Percentiles rank a stretch among this genome's conserved stretches.
Conservation (phyloP, 768 basidiomycete species). For the Lentinula aciculospora region DNA sequence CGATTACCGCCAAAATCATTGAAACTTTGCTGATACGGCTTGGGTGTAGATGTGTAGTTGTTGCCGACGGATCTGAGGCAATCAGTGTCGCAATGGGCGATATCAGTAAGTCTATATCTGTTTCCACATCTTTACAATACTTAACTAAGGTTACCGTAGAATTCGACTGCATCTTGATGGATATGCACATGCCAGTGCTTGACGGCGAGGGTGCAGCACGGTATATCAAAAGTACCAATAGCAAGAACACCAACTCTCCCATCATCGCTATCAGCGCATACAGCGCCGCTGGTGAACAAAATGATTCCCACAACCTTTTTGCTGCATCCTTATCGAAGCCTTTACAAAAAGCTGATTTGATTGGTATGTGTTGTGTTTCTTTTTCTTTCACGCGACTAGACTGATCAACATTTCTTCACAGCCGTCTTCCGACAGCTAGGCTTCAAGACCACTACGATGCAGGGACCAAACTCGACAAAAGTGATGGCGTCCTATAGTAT, state of each 20-base stretch:
- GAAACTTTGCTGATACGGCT: slow-evolving; percentile 91
- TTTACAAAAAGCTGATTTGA: slow-evolving; percentile 79
- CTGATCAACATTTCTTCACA: slow-evolving; percentile 5
- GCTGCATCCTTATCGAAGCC: slow-evolving; percentile 85
- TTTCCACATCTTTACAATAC: slow-evolving; percentile 4
- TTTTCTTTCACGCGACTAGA: slow-evolving; percentile 1
- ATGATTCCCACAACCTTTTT: slow-evolving; percentile 64
- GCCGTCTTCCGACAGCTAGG: slow-evolving; percentile 80
- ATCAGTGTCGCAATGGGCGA: slow-evolving; percentile 97
- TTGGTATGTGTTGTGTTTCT: slow-evolving; percentile 33
- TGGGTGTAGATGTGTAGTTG: slow-evolving; percentile 93
- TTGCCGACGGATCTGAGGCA: slow-evolving; percentile 94
- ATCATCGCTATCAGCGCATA: slow-evolving; percentile 92
- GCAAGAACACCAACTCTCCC: slow-evolving; percentile 89
- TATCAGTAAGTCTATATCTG: slow-evolving; percentile 66
- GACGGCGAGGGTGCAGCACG: slow-evolving; percentile 95
- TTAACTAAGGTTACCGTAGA: slow-evolving; percentile 42
- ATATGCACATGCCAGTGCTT: slow-evolving; percentile 93
- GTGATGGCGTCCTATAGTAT: slow-evolving; percentile 36
- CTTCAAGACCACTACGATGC: slow-evolving; percentile 80
- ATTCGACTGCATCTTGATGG: slow-evolving; percentile 95
- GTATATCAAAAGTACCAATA: slow-evolving; percentile 95
- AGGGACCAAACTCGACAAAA: slow-evolving; percentile 47
- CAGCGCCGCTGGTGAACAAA: slow-evolving; percentile 56
- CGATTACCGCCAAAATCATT: slow-evolving; percentile 95